Conservation (phyloP, 1,284 basidiomycete species). For the Cyathus pygmaeus region DNA sequence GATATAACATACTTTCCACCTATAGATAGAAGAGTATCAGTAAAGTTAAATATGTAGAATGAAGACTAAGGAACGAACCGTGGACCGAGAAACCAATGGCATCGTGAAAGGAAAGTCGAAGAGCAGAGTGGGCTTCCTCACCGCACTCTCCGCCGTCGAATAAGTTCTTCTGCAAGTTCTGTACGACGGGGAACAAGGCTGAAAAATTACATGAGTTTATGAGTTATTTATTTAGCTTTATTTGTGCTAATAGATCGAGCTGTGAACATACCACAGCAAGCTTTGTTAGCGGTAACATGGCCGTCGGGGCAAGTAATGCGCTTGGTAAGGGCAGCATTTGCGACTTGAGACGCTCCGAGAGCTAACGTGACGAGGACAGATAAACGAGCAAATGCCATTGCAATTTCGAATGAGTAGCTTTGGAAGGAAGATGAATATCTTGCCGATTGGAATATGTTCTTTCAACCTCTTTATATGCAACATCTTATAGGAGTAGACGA, state of each 20-base stretch:
- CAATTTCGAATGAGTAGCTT: background rate
- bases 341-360: slow-evolving; percentile 17
- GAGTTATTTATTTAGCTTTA: no score
- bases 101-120: slow-evolving; percentile 57
- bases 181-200: slow-evolving; percentile 44
- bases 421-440: no score
- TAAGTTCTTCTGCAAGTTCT: slow-evolving; percentile 48
- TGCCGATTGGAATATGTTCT: no score
- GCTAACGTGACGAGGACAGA: slow-evolving; percentile 14
- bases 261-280: slow-evolving; percentile 41
- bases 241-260: background rate
- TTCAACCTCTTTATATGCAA: no score
- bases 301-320: slow-evolving; percentile 34
- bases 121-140: slow-evolving; percentile 49
- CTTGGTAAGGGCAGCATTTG: slow-evolving; percentile 26
- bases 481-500: no score
- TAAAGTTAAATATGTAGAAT: no score
- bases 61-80: slow-evolving; percentile 5
- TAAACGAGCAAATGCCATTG: slow-evolving; percentile 24
- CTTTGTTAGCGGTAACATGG: slow-evolving; percentile 44
- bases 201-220: no score
- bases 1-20: slow-evolving; percentile 13
- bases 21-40: background rate
- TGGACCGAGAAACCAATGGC: slow-evolving; percentile 51
- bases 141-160: slow-evolving; percentile 51